Evolutionary conservation across 257 asterid genomes (phyloP).

Genomic region (Fraxinus americana): DNA sequence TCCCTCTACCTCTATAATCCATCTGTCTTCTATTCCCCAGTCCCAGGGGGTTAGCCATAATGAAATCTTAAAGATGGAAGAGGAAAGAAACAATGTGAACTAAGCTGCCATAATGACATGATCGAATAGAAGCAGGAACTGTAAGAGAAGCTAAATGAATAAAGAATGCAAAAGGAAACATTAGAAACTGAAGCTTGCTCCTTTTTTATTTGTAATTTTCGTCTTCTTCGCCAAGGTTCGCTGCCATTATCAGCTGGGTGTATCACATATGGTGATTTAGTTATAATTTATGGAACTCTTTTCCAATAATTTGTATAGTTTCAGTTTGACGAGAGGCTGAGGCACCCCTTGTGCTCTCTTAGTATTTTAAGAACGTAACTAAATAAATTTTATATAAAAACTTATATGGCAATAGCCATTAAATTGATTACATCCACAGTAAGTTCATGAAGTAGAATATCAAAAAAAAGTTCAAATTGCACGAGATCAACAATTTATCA

Average conservation of each 20-base stretch:
- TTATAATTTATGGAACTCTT: neutral
- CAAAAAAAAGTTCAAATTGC: slow-evolving; percentile 3
- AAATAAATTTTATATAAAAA: neutral
- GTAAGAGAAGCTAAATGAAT: neutral
- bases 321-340: neutral
- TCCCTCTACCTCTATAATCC: neutral
- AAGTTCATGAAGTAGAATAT: neutral
- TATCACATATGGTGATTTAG: neutral
- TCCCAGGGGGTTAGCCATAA: neutral
- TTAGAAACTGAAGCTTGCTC: neutral
- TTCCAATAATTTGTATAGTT: neutral
- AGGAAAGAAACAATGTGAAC: neutral
- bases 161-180: neutral
- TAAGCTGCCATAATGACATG: neutral
- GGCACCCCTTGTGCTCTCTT: neutral
- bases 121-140: neutral
- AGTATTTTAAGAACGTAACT: neutral
- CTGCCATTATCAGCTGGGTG: neutral
- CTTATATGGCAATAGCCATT: neutral
- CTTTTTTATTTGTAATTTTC: neutral
- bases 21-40: neutral
- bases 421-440: neutral
- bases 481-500: slow-evolving; percentile 6
- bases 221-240: neutral
- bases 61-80: neutral